These are phyloP conservation scores for Neonectria neomacrospora DNA, from an alignment of 2,329 filamentous ascomycete genomes.

Conservation along the genomic window DNA sequence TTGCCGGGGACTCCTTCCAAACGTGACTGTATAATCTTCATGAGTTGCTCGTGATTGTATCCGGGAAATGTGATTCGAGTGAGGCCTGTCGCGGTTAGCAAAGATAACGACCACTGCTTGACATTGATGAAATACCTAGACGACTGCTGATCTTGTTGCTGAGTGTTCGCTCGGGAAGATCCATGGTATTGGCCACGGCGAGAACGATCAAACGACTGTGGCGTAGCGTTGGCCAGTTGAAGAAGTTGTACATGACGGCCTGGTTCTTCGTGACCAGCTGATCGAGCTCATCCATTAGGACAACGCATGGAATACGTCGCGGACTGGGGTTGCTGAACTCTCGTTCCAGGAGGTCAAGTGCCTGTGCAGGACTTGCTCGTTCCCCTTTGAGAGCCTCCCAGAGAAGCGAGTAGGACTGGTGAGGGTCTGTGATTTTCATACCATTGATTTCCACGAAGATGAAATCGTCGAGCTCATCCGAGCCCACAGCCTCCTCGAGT, in stretches of 20 bases:
- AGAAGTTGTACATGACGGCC: slow-evolving; percentile 99
- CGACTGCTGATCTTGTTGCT: slow-evolving; percentile 99
- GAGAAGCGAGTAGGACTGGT: slow-evolving; percentile 92
- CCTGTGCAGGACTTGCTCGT: slow-evolving; percentile 90
- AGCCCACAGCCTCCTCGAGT: slow-evolving; percentile 85
- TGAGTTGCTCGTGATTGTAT: slow-evolving; percentile 96
- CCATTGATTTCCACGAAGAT: slow-evolving; percentile 99
- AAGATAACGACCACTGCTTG: not conserved
- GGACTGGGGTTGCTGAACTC: slow-evolving; percentile 95
- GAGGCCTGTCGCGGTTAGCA: slow-evolving; percentile 61
- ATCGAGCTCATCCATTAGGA: slow-evolving; percentile 98
- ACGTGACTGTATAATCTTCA: slow-evolving; percentile 96
- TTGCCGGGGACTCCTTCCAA: slow-evolving; percentile 88
- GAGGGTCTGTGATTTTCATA: slow-evolving; percentile 98
- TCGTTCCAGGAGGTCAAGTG: slow-evolving; percentile 87
- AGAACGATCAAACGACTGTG: slow-evolving; percentile 95
- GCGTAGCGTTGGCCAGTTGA: slow-evolving; percentile 95
- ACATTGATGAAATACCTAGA: slow-evolving; percentile 60
- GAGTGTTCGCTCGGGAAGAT: slow-evolving; percentile 92
- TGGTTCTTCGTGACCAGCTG: slow-evolving; percentile 98
- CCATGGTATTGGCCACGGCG: slow-evolving; percentile 99
- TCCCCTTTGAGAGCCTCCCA: slow-evolving; percentile 98
- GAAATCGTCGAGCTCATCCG: slow-evolving; percentile 96
- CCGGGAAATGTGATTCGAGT: slow-evolving; percentile 97
- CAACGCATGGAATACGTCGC: slow-evolving; percentile 91